Conservation (phyloP, 495 filamentous ascomycete genomes). For the Neurospora sp. region DNA sequence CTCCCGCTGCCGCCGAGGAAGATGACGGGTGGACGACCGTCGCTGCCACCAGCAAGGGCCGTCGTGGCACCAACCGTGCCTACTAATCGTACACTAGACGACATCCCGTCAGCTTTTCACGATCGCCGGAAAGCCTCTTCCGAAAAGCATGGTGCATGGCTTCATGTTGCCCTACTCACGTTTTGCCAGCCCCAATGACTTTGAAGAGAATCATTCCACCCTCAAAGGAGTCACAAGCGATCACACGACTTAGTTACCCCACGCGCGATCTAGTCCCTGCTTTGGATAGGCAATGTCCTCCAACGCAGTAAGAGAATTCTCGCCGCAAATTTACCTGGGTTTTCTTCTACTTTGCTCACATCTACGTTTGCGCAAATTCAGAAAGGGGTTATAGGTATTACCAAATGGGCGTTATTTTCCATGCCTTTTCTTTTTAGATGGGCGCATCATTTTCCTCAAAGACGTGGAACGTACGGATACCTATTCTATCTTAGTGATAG, state of each 20-base stretch:
- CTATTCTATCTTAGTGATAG: neutral
- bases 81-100: slow-evolving; percentile 13
- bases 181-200: neutral
- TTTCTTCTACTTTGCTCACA: neutral
- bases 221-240: neutral
- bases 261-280: neutral
- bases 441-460: neutral
- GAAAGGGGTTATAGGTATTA: neutral
- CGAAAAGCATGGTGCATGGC: neutral
- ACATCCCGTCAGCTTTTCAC: neutral
- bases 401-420: neutral
- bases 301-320: neutral
- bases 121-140: neutral
- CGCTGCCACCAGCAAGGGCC: slow-evolving; percentile 35
- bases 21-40: slow-evolving; percentile 71
- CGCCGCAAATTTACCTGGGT: neutral
- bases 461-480: neutral
- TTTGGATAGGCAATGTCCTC: neutral
- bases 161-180: neutral
- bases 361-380: neutral
- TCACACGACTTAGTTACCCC: neutral
- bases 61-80: slow-evolving; percentile 28
- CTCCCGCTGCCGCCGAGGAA: slow-evolving; percentile 39
- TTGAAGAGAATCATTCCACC: neutral
- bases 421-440: neutral